Evolutionary conservation across 2,329 filamentous ascomycete species (phyloP), one percentile per base, ranked within the genome.

Genomic region (Penicillium oxalicum): DNA sequence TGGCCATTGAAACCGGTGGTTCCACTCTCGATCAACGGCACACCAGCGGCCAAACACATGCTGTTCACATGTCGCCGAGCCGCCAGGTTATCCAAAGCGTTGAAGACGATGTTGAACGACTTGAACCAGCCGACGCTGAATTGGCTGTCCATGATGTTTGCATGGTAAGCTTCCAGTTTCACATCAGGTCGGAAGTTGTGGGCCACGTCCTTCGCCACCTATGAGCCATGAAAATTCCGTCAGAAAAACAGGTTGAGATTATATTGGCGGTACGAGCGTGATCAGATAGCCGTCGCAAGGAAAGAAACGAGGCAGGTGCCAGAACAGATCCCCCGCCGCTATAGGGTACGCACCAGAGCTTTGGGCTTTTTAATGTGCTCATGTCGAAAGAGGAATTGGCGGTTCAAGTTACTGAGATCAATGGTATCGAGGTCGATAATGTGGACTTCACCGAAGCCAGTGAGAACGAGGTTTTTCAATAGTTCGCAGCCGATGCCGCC

Each of bases 361-460:
- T 98, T 98, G 1, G 91, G 83, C 69, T 95, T 95, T 71, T 96
- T 97, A 71, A 98, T 97, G 65, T 98, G 93, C 67, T 97, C 91
- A 62, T 91, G 86, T 52, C 91, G 82, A 70, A 98, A 98, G 41
- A 98, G 83, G 63, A 98, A 98, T 69, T 98, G 93, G 47, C 93
- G 87, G 62, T 98, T 98, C 44, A 98, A 79, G 66, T 98, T 98
- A 73, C 90, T 95, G 24, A 98, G 79, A 66, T 98, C 93, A 72
- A 98, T 97, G 1, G 93, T 98, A 69, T 98, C 93, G 51, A 98
- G 86, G 70, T 98, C 93, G 59, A 98, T 89, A 40, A 97, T 85
- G 69, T 95, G 88, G 44, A 97, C 84, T 72, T 95, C 87, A 57
- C 89, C 89, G 61, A 95, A 98, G 58, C 91, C 91, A 38, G 84